Evolutionary conservation across 208 protist species (phyloP).

Genomic region (Phytomonas sp.): DNA sequence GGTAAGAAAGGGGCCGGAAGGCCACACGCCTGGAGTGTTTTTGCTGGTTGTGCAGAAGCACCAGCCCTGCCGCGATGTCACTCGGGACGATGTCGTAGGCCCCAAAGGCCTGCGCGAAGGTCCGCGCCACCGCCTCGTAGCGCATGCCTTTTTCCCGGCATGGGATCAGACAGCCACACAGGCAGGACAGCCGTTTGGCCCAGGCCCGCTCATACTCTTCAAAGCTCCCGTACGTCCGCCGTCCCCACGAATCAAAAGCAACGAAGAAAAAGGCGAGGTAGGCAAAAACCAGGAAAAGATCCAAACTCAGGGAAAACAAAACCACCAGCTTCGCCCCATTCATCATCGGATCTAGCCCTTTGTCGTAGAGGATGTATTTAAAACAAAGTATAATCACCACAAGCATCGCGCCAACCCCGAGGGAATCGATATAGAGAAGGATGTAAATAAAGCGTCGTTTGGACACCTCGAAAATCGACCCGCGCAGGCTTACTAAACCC

Average conservation of each 20-base stretch:
- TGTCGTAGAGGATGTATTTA: conserved; percentile 35
- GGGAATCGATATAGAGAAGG: conserved; percentile 43
- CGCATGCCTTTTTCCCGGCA: conserved; percentile 26
- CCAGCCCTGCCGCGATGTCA: conserved; percentile 72
- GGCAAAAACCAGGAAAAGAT: conserved; percentile 20
- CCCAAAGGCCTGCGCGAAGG: conserved; percentile 66
- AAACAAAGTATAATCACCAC: conserved; percentile 22
- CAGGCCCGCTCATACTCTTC: conserved; percentile 66
- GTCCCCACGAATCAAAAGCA: conserved; percentile 46
- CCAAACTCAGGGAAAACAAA: conserved; percentile 21
- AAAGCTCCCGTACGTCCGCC: conserved; percentile 18
- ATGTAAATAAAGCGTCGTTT: conserved; percentile 45
- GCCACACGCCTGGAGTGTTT: conserved; percentile 22
- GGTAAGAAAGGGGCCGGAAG: conserved; percentile 23
- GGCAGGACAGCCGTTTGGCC: conserved; percentile 43
- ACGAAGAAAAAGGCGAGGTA: conserved; percentile 37
- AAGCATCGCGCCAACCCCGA: conserved; percentile 18
- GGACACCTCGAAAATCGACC: conserved; percentile 56
- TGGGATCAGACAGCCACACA: conserved; percentile 44
- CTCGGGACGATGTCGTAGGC: conserved; percentile 78
- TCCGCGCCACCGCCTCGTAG: conserved; percentile 46
- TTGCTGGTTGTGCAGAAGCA: conserved; percentile 78
- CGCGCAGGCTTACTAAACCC: conserved; percentile 36
- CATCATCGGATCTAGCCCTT: conserved; percentile 17
- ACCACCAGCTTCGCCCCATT: conserved; percentile 16